These are phyloP conservation scores for Millerago galiae DNA, from an alignment of 805 yeast species.

Conservation along the genomic window DNA sequence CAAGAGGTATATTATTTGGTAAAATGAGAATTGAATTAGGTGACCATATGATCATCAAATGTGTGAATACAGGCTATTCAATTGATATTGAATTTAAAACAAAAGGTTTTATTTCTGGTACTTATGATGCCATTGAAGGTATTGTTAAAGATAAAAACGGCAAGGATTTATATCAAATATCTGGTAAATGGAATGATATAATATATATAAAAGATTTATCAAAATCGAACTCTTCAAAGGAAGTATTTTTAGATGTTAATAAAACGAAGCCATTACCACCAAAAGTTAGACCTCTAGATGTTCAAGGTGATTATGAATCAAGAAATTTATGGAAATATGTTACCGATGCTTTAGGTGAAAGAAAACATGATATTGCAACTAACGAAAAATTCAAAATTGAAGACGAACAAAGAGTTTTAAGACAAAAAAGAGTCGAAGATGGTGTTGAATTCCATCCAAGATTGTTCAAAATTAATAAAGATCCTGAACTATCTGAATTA, in stretches of 20 bases:
- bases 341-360: conserved; percentile 66
- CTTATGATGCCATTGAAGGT: conserved; percentile 87
- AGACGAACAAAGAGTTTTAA: conserved; percentile 70
- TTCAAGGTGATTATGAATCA: conserved; percentile 79
- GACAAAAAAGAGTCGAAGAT: conserved; percentile 68
- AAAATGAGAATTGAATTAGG: conserved; percentile 87
- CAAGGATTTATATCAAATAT: conserved; percentile 53
- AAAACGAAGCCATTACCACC: conserved; percentile 53
- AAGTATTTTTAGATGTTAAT: conserved; percentile 55
- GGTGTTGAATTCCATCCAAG: conserved; percentile 80
- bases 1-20: conserved; percentile 89
- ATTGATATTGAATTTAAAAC: conserved; percentile 92
- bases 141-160: conserved; percentile 47
- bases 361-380: conserved; percentile 82
- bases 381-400: conserved; percentile 84
- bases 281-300: conserved; percentile 64
- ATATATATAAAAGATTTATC: conserved; percentile 56
- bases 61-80: conserved; percentile 48
- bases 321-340: conserved; percentile 80
- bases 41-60: conserved; percentile 76
- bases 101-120: conserved; percentile 89
- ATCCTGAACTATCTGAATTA: conserved; percentile 33
- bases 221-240: conserved; percentile 37
- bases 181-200: conserved; percentile 92
- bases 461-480: conserved; percentile 49